Conservation (phyloP, 805 yeast genomes). For the Huiozyma naganishii region DNA sequence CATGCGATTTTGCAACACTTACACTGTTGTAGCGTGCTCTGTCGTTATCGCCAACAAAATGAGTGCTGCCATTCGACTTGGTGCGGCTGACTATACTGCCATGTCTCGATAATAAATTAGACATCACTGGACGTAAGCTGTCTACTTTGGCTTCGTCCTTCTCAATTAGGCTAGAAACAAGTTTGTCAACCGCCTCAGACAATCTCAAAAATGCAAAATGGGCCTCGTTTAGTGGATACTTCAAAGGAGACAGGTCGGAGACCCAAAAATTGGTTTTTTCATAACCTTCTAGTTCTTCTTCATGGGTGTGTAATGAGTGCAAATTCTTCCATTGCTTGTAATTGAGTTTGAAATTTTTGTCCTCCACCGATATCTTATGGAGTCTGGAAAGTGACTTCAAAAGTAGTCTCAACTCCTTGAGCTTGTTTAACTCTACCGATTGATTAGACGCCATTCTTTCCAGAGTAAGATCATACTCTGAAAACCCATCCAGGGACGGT, state of each 20-base stretch:
- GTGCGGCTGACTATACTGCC: too few species aligned
- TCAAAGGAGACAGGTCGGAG: conserved; percentile 53
- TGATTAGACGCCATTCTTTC: neutral
- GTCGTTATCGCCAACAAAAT: too few species aligned
- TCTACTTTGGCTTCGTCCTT: neutral
- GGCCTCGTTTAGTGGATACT: conserved; percentile 60
- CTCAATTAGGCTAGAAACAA: conserved; percentile 4
- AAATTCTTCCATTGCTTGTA: conserved; percentile 20
- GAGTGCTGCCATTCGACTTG: too few species aligned
- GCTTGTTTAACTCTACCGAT: neutral
- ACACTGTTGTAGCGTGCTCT: too few species aligned
- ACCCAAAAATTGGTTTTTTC: conserved; percentile 43
- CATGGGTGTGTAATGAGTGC: neutral
- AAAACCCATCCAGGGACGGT: neutral
- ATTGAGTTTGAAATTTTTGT: conserved; percentile 11
- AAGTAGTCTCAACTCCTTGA: conserved; percentile 8
- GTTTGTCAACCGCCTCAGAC: conserved; percentile 17
- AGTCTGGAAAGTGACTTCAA: conserved; percentile 12
- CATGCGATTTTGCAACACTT: too few species aligned
- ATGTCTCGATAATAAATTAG: too few species aligned
- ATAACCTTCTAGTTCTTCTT: neutral
- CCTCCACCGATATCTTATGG: conserved; percentile 11
- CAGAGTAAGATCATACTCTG: neutral
- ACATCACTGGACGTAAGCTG: too few species aligned
- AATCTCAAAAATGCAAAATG: conserved; percentile 41